Evolutionary conservation across 768 basidiomycete genomes (phyloP).

Genomic region (Leccinum variicolor): DNA sequence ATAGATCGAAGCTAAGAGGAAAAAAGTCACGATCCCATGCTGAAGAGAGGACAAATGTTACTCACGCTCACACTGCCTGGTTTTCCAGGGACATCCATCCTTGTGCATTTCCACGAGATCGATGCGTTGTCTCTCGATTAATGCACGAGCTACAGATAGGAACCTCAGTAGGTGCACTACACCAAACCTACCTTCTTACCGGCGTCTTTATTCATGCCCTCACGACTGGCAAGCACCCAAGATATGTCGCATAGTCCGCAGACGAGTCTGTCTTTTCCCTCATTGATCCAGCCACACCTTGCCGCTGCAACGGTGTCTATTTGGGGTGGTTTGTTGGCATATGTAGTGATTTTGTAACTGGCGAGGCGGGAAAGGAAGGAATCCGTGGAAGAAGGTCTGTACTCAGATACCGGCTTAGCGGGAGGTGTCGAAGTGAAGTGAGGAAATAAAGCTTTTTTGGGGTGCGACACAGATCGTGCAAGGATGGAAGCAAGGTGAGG

Average conservation of each 20-base stretch:
- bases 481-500: slow-evolving; percentile 73
- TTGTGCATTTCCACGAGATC: slow-evolving; percentile 73
- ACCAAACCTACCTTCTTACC: slow-evolving; percentile 51
- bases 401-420: slow-evolving; percentile 47
- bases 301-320: slow-evolving; percentile 80
- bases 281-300: slow-evolving; percentile 81
- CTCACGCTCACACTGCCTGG: slow-evolving; percentile 76
- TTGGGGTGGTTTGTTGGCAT: slow-evolving; percentile 68
- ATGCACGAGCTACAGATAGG: slow-evolving; percentile 49
- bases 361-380: slow-evolving; percentile 72
- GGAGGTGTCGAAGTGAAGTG: slow-evolving; percentile 27
- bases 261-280: slow-evolving; percentile 74
- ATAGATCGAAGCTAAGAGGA: slow-evolving; percentile 57
- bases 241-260: slow-evolving; percentile 70
- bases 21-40: slow-evolving; percentile 1
- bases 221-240: slow-evolving; percentile 69
- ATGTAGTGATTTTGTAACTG: slow-evolving; percentile 78
- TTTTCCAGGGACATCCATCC: slow-evolving; percentile 81
- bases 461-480: slow-evolving; percentile 55
- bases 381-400: slow-evolving; percentile 72
- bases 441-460: slow-evolving; percentile 50
- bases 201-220: slow-evolving; percentile 73
- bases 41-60: slow-evolving; percentile 1
- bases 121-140: slow-evolving; percentile 70
- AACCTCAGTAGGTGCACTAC: slow-evolving; percentile 12